Evolutionary conservation across 768 basidiomycete species (phyloP), one percentile per base, ranked within the genome.

Genomic region (Coprinopsis strossmayeri): DNA sequence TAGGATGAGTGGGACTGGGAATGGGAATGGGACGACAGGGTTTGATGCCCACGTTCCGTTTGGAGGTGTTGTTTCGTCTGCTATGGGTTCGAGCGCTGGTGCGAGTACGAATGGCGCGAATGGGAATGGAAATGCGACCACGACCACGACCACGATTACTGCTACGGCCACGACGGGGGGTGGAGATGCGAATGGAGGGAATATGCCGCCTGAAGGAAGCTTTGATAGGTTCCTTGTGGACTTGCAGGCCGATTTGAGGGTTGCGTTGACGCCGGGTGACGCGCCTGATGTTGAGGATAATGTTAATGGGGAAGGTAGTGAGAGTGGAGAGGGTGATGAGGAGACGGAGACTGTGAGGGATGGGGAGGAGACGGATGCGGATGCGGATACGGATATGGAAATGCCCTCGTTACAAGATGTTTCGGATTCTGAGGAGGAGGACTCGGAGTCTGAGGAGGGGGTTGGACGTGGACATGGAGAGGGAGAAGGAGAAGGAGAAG

Each of bases 201-300:
- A 35, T n/a, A n/a, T 63, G 18, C 70, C 72, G 1, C 63, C 66
- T 13, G 84, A 84, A 56, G 83, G 82, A 50, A 83, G 81, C 57
- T 91, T 91, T 57, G 88, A 91, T 59, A 74, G 85, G 24, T 91
- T 91, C 69, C 66, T 91, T 54, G 66, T 87, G 38, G 87, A 91
- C 63, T 59, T 91, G 46, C 90, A 91, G 63, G 66, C 73, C 15
- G 89, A 91, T 61, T 65, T 91, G 47, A 68, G 89, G 48, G 64
- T 69, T 4, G 82, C 83, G 7, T 62, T 91, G 51, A 76, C 74
- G 21, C 76, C 70, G 41, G 43, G 32, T 2, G 53, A 40, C 45
- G 49, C 34, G 9, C 9, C 37, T 17, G 35, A 11, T 26, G 34
- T 39, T 23, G 48, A 25, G 37, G 37, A 18, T 15, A 18, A 46